Evolutionary conservation across 305 asterid species (phyloP).

Genomic region (Solanum aculeatissimum): DNA sequence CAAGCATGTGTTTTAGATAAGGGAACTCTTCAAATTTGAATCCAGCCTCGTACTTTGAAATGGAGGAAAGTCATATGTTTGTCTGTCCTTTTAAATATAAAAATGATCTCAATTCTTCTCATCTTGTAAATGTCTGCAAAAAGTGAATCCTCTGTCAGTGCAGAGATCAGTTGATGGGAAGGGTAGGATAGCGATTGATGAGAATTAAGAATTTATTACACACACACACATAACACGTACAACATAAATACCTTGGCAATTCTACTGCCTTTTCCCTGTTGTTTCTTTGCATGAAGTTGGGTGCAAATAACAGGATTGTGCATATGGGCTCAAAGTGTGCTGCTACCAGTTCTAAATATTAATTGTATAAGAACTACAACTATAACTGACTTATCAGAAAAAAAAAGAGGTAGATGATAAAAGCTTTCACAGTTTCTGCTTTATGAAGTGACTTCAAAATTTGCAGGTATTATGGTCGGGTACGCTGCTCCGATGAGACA

Average conservation of each 20-base stretch:
- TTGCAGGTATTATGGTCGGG: conserved; percentile 70
- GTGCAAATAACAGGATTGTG: neutral
- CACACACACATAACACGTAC: neutral
- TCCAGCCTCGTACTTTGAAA: neutral
- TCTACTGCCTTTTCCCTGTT: neutral
- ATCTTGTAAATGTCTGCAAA: neutral
- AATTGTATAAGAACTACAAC: neutral
- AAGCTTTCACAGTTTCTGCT: neutral
- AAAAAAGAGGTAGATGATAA: neutral
- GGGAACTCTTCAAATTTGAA: neutral
- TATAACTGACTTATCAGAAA: neutral
- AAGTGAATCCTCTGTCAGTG: neutral
- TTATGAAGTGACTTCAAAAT: conserved; percentile 4
- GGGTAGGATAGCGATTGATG: neutral
- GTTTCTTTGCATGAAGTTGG: neutral
- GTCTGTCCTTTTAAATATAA: neutral
- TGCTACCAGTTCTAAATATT: neutral
- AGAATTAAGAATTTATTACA: neutral
- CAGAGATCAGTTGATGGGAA: neutral
- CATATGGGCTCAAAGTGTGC: neutral
- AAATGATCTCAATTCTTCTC: neutral
- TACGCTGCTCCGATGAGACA: conserved; percentile 65
- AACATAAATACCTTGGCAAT: neutral
- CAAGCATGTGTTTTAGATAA: neutral
- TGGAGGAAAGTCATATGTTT: neutral